These are phyloP conservation scores for Hymenotorrendiella dingleyae DNA, from an alignment of 2,329 filamentous ascomycete species.

Conservation along the genomic window DNA sequence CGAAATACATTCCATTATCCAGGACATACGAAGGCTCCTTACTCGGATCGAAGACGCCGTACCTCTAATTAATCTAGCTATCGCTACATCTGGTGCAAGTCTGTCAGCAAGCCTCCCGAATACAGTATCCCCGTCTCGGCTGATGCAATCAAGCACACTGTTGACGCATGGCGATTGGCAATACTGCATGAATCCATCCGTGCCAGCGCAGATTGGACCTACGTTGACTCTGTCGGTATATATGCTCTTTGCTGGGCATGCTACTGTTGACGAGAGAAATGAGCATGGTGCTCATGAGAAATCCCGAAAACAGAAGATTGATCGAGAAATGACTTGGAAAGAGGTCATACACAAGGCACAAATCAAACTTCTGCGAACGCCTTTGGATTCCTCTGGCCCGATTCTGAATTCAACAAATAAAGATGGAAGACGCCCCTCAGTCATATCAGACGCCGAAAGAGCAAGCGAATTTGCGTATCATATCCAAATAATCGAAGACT, in stretches of 20 bases:
- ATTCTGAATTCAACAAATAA: conserved; percentile 25
- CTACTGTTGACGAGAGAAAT: conserved; percentile 25
- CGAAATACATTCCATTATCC: conserved; percentile 64
- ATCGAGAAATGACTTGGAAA: conserved; percentile 67
- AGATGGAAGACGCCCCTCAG: conserved; percentile 32
- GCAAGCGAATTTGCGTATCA: conserved; percentile 61
- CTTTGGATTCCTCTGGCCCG: conserved; percentile 13
- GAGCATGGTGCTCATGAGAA: neutral
- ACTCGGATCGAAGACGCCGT: conserved; percentile 83
- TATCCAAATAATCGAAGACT: conserved; percentile 61
- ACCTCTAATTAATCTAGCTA: conserved; percentile 85
- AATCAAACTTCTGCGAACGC: conserved; percentile 55
- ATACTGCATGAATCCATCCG: conserved; percentile 59
- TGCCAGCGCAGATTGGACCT: conserved; percentile 76
- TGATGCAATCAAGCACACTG: conserved; percentile 89
- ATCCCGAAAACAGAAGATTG: conserved; percentile 9
- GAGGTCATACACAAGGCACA: conserved; percentile 92
- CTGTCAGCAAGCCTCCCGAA: conserved; percentile 73
- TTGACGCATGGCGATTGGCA: conserved; percentile 81
- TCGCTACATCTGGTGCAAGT: conserved; percentile 86
- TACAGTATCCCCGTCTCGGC: conserved; percentile 80
- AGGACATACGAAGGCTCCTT: conserved; percentile 70
- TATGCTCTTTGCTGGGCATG: conserved; percentile 86
- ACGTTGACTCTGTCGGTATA: conserved; percentile 84
- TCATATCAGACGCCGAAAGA: conserved; percentile 21